phyloP scores from a whole-genome alignment of 108 stramenopile species.

The Cyclotella baltica region DNA sequence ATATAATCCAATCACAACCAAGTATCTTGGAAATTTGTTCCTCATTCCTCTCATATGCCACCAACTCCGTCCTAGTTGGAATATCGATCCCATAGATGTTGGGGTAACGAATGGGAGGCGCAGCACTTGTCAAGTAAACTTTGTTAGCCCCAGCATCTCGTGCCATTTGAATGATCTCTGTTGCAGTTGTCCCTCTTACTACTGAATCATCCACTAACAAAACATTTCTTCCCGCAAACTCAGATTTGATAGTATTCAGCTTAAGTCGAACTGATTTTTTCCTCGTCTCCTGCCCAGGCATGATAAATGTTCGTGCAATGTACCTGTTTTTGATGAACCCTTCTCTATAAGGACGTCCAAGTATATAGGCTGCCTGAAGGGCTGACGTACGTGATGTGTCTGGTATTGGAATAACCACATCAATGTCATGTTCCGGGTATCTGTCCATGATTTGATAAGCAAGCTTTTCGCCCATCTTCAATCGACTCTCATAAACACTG shows the following conservation, averaged over 20 bases:
- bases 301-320: constrained; percentile 99
- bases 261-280: constrained; percentile 98
- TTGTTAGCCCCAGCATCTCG: constrained; percentile 97
- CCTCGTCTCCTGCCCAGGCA: constrained; percentile 97
- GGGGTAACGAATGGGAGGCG: constrained; percentile 98
- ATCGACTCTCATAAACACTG: constrained; percentile 95
- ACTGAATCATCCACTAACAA: constrained; percentile 98
- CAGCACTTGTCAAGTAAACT: constrained; percentile 95
- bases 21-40: constrained; percentile 88
- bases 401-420: constrained; percentile 98
- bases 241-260: constrained; percentile 96
- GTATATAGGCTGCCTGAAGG: constrained; percentile 89
- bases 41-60: constrained; percentile 92
- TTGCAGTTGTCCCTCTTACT: constrained; percentile 97
- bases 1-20: constrained; percentile 95
- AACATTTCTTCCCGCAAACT: constrained; percentile 92
- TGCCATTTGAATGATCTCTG: constrained; percentile 98
- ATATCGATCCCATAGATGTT: constrained; percentile 99
- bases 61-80: constrained; percentile 94
- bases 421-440: constrained; percentile 95
- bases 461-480: constrained; percentile 98
- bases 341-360: constrained; percentile 94
- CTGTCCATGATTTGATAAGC: constrained; percentile 82
- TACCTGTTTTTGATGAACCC: constrained; percentile 99
- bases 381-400: constrained; percentile 96